These are phyloP conservation scores for Fistulinella prunicolor DNA, from an alignment of 768 basidiomycete genomes.

Conservation along the genomic window DNA sequence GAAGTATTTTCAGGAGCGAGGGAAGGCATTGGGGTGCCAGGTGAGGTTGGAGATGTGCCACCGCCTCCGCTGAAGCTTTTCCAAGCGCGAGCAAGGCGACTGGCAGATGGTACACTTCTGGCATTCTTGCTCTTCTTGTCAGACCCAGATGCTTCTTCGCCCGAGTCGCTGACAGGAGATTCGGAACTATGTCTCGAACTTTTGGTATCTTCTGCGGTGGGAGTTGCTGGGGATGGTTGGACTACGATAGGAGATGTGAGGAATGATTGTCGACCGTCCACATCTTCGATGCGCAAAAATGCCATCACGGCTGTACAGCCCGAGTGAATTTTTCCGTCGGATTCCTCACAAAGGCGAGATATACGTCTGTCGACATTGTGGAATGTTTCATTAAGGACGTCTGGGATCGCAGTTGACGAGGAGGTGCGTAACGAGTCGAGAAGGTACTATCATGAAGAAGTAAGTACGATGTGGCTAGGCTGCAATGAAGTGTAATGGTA, in stretches of 20 bases:
- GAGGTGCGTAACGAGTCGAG: slow-evolving; percentile 65
- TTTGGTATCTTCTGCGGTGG: slow-evolving; percentile 32
- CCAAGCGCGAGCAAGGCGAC: slow-evolving; percentile 54
- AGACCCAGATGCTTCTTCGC: slow-evolving; percentile 31
- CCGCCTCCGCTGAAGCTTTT: slow-evolving; percentile 44
- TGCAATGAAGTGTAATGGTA: neutral
- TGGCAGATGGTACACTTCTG: slow-evolving; percentile 39
- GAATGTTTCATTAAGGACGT: slow-evolving; percentile 90
- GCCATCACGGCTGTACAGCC: slow-evolving; percentile 97
- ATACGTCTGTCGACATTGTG: slow-evolving; percentile 85
- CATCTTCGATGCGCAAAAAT: slow-evolving; percentile 89
- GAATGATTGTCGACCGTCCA: slow-evolving; percentile 69
- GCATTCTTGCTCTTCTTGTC: slow-evolving; percentile 42
- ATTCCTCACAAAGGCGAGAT: slow-evolving; percentile 80
- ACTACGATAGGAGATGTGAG: slow-evolving; percentile 33
- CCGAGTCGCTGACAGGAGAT: slow-evolving; percentile 45
- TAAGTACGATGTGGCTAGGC: slow-evolving; percentile 7
- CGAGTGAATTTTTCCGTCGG: slow-evolving; percentile 90
- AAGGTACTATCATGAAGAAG: slow-evolving; percentile 45
- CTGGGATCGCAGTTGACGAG: slow-evolving; percentile 65
- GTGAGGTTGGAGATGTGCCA: slow-evolving; percentile 18
- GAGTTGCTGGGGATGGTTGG: slow-evolving; percentile 30
- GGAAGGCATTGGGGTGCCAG: slow-evolving; percentile 4
- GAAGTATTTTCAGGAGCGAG: slow-evolving; percentile 29
- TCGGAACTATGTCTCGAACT: slow-evolving; percentile 37